Evolutionary conservation across 139 green algal genomes (phyloP).

Genomic region (Deuterostichococcus epilithicus): DNA sequence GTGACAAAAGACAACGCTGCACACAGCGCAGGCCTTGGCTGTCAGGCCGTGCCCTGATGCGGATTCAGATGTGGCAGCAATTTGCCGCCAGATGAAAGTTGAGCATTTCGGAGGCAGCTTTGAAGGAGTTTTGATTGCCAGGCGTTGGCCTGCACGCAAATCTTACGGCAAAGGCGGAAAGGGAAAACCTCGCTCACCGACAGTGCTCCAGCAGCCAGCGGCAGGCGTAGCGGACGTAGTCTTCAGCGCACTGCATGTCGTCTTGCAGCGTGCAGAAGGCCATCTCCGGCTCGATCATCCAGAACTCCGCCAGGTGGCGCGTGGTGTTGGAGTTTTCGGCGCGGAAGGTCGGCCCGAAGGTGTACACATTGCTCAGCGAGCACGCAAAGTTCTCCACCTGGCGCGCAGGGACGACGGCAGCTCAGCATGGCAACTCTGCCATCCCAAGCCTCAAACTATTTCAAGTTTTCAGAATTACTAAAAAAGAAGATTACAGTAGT

Average conservation of each 20-base stretch:
- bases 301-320: conserved; percentile 97
- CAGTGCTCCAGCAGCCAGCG: conserved; percentile 68
- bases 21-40: too few species aligned
- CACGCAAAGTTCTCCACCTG: conserved; percentile 87
- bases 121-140: too few species aligned
- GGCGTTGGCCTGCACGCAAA: too few species aligned
- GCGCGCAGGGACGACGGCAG: too few species aligned
- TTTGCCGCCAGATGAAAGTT: too few species aligned
- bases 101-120: too few species aligned
- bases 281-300: conserved; percentile 97
- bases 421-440: too few species aligned
- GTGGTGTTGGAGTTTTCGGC: conserved; percentile 63
- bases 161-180: too few species aligned
- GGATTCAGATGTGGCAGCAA: too few species aligned
- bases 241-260: conserved; percentile 86
- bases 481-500: neutral
- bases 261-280: conserved; percentile 66
- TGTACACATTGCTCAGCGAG: conserved; percentile 87
- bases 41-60: too few species aligned
- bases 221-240: conserved; percentile 81
- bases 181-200: conserved; percentile 24
- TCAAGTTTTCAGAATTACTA: neutral
- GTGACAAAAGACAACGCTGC: too few species aligned
- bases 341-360: conserved; percentile 76
- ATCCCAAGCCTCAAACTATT: too few species aligned